Percentiles rank a stretch among this genome's conserved stretches.
These are phyloP conservation scores for Fusarium tupiense DNA, from an alignment of 2,329 filamentous ascomycete genomes.

Conservation along the genomic window DNA sequence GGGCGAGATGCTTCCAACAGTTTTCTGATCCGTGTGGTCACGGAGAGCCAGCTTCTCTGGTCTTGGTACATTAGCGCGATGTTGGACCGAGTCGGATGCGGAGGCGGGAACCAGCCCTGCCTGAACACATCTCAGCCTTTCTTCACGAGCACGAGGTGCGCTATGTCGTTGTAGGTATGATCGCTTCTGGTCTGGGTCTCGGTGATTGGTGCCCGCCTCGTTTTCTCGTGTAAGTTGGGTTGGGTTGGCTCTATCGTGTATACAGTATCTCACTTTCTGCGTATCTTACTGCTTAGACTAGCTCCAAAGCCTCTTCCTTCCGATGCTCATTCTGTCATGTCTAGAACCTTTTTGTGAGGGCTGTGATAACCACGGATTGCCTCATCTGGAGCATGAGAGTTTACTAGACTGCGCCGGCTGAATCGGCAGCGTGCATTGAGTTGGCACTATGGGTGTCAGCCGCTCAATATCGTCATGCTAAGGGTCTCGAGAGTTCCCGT, in stretches of 20 bases:
- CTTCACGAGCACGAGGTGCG: slow-evolving; percentile 5
- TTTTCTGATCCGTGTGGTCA: neutral
- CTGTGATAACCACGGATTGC: slow-evolving; percentile 10
- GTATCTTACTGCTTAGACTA: neutral
- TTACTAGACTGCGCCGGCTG: slow-evolving; percentile 11
- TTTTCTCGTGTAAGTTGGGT: neutral
- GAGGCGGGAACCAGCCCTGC: slow-evolving; percentile 9
- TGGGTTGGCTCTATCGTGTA: neutral
- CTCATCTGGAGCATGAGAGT: slow-evolving; percentile 11
- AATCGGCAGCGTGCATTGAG: slow-evolving; percentile 5
- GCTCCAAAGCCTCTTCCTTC: slow-evolving; percentile 10
- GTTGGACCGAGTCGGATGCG: neutral
- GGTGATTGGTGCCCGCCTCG: slow-evolving; percentile 41
- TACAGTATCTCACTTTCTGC: neutral
- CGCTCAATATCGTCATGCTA: slow-evolving; percentile 1
- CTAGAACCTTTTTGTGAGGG: neutral
- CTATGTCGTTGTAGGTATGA: slow-evolving; percentile 12
- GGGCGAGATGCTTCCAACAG: neutral
- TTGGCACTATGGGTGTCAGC: slow-evolving; percentile 15
- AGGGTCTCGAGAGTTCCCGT: slow-evolving; percentile 8
- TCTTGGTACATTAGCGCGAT: neutral
- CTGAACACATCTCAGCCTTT: slow-evolving; percentile 15
- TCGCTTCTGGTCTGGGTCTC: neutral
- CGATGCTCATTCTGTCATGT: neutral
- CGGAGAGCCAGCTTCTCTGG: neutral